Evolutionary conservation across 306 rosid genomes (phyloP), one percentile per base, ranked within the genome.

Genomic region (Citrullus mucosospermus): DNA sequence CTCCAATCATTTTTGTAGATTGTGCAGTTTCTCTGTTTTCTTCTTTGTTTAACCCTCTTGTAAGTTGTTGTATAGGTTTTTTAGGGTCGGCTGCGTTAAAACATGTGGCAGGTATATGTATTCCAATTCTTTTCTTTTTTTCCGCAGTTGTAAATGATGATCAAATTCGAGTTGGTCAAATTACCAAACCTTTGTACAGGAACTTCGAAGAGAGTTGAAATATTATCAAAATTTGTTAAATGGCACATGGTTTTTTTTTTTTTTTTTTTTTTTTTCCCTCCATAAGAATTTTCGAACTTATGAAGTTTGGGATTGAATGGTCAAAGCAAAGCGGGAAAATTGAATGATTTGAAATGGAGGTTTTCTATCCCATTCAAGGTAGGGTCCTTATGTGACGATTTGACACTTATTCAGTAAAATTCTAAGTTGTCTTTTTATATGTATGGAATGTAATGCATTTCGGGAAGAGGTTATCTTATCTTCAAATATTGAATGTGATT

Each of bases 131-230:
- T 50, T 50, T 50, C 22, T 17, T 32, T 34, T 53, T 1, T 53
- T 9, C 41, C 30, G 58, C 78, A 16, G 61, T 74, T 74, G 78
- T 72, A 28, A 72, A 72, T 72, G 77, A 48, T 48, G 77, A 48
- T 48, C 59, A 22, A 70, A 44, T 70, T 70, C 22, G 76, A 70
- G 76, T 69, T 69, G 59, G 77, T 71, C 77, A 8, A 16, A 12
- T 48, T 72, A 72, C 56, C 77, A 48, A 71, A 71, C 36, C 59
- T 71, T 48, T 71, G 77, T 71, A 71, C 59, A 28, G 59, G 59
- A 71, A 69, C 75, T 69, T 69, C 3, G 48, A 10, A 20, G 36
- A 68, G 54, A 65, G 71, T 68, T 43, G 34, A 43, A 20, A 68
- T 43, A 10, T 41, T 41, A 16, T 66, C 72, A 17, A 63, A 63